Evolutionary conservation across 371 early-diverging fungal species (phyloP), one percentile per base, ranked within the genome.

Genomic region (Mucor racemosus): DNA sequence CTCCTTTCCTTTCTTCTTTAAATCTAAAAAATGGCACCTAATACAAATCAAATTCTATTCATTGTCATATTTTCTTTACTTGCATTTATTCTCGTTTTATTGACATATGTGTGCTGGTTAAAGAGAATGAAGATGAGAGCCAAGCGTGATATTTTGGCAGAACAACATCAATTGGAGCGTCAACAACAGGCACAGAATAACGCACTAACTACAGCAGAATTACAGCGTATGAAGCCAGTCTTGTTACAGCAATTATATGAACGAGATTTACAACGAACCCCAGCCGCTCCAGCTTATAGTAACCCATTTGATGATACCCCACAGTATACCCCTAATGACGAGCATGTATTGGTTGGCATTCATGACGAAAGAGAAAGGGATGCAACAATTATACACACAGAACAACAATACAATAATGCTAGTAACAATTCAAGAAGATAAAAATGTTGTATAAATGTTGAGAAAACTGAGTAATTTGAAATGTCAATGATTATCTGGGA

Each of bases 181-280:
- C n/a, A 54, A 14, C 66, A 66, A 14, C 66, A 71, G 9, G 67
- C 64, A 41, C 41, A 38, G 5, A 15, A 46, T 10, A 55, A 39
- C 1, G 33, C 57, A 7, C 9, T 72, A 36, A 58, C 68, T 11
- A 33, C 68, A 17, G 61, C 44, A 35, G 58, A 72, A 21, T 54
- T 72, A 0, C 73, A 72, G 38, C 58, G 68, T 42, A 31, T 72
- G 38, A 72, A 72, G 21, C 73, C 73, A 9, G 73, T 68, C 3
- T 56, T 72, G 35, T 41, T 68, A 54, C 68, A 68, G 17, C 61
- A 72, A 11, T 33, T 72, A 17, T 72, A 62, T 34, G 60, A 44
- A 40, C 34, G 57, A 55, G 66, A 65, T 26, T 40, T 62, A 33
- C 67, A 66, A 10, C 26, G 15, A 41, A 50, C 34, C 35, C 58